These are phyloP conservation scores for Acer saccharum DNA, from an alignment of 345 rosid genomes.

Conservation along the genomic window DNA sequence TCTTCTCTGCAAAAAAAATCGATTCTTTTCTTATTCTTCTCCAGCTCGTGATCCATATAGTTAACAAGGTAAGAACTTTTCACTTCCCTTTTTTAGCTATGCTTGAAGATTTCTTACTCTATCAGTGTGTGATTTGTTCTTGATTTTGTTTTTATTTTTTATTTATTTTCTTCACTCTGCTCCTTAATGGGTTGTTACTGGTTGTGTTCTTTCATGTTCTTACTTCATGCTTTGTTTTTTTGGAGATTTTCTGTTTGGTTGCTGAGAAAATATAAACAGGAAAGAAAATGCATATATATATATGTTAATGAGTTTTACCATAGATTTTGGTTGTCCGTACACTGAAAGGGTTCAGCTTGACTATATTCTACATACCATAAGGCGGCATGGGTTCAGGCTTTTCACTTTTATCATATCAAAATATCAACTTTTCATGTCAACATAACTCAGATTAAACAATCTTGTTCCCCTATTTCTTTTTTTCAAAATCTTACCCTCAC, in stretches of 20 bases:
- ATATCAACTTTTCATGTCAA: background rate
- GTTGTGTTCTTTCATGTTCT: background rate
- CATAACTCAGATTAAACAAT: background rate
- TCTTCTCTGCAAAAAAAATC: conserved; percentile 3
- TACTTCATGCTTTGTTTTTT: conserved; percentile 2
- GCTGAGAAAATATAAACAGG: conserved; percentile 11
- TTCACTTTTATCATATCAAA: background rate
- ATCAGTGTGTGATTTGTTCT: background rate
- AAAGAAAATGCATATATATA: background rate
- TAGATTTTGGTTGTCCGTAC: conserved; percentile 13
- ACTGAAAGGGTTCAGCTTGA: background rate
- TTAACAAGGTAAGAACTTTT: conserved; percentile 20
- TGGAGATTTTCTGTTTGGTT: conserved; percentile 26
- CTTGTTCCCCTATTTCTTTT: background rate
- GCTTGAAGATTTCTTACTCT: conserved; percentile 1
- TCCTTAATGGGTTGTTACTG: background rate
- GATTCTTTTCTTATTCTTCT: conserved; percentile 26
- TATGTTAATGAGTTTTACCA: background rate
- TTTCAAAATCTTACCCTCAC: background rate
- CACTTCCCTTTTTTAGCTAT: background rate
- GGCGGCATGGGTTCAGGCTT: background rate
- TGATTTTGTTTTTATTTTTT: background rate
- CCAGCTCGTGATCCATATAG: conserved; percentile 17
- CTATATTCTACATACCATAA: background rate
- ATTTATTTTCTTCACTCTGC: background rate